Base-by-base conservation (phyloP, 192 early-diverging fungal genomes). In the Coemansia aciculifera region DNA sequence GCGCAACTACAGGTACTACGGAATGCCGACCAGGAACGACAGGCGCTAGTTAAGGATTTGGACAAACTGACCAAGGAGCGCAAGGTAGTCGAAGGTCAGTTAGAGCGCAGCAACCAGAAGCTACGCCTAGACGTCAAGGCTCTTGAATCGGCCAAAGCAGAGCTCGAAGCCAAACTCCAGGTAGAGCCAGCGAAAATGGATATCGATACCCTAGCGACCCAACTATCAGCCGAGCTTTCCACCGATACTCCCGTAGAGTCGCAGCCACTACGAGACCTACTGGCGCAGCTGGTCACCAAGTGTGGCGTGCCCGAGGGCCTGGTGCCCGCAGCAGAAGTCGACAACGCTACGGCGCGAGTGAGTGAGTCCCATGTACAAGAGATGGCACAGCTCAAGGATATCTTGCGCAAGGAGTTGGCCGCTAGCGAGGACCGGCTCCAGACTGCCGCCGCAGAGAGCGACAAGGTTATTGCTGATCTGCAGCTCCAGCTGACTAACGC, bases 31-130 rank as follows among this genome's bases (percentile, higher is more conserved):
- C 43, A 32, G 39, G 79, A 68, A 54, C 49, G 64, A 8, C 64
- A 31, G 37, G 31, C 37, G 38, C 21, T 63, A 42, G 56, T 39
- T 0, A 46, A 39, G 59, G 82, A 73, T 21, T 23, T 84, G 3
- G 72, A 78, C 4, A 64, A 49, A 10, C 21, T 62, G 10, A 59
- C 62, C 10, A 84, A 72, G 62, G 77, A 79, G 59, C 77, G 77
- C 62, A 71, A 71, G 62, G 81, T 75, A 1, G 60, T 64, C 6
- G 76, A 79, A 34, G 76, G 76, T 9, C 81, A 84, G 63, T 37
- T 84, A 13, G 76, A 84, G 52, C 68, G 73, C 23, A 69, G 36
- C 40, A 71, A 68, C 71, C 71, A 73, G 44, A 77, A 74, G 68
- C 74, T 82, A 17, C 66, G 49, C 39, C 64, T 82, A 2, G 74